Percentiles rank a stretch among this genome's conserved stretches.
phyloP scores from a whole-genome alignment of 148 eudicot species.

The Diospyros lotus region DNA sequence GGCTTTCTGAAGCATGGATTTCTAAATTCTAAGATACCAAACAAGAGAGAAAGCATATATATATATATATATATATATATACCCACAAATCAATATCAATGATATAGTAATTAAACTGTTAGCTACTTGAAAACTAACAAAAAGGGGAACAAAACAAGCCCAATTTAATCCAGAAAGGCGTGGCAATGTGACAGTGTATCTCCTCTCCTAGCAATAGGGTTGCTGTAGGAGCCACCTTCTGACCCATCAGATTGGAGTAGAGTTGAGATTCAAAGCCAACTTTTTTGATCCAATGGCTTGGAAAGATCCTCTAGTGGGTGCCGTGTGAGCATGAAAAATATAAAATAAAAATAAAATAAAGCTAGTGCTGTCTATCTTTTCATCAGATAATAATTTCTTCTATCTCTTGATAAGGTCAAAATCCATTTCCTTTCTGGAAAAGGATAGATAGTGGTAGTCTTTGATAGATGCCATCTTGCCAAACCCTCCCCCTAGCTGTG shows the following conservation, averaged over 20 bases:
- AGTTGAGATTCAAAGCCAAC: not conserved
- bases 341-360: no score
- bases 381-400: not conserved
- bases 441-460: conserved; percentile 4
- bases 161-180: not conserved
- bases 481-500: no score
- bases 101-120: not conserved
- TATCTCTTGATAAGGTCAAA: not conserved
- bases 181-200: not conserved
- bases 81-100: not conserved
- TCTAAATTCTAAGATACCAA: no score
- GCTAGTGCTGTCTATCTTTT: conserved; percentile 6
- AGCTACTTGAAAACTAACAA: no score
- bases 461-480: not conserved
- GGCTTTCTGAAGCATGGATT: no score
- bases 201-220: not conserved
- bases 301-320: not conserved
- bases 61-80: no score
- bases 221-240: no score
- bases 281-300: conserved; percentile 1
- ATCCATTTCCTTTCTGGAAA: conserved; percentile 6
- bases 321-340: no score
- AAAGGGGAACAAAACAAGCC: not conserved
- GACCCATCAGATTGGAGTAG: not conserved
- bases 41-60: no score